These are phyloP conservation scores for Exophiala phaeomuriformis DNA, from an alignment of 2,329 filamentous ascomycete genomes.

Conservation along the genomic window DNA sequence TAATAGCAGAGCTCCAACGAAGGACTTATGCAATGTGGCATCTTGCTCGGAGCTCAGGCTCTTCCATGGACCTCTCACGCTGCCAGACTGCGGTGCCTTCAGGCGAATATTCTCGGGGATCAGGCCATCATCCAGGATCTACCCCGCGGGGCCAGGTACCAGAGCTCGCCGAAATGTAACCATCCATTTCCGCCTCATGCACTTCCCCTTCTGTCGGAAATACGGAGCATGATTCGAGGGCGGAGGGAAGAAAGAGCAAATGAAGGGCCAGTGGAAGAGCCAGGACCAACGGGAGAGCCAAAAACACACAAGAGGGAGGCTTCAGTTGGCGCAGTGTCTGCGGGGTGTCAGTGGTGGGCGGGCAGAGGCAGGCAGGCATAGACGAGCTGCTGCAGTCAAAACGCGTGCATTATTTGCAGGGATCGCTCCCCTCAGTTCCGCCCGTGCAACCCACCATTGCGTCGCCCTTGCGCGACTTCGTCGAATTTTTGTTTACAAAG, in stretches of 20 bases:
- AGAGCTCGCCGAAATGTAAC: constrained; percentile 1
- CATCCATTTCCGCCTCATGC: not conserved
- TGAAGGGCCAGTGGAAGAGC: constrained; percentile 1
- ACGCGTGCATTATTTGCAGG: too few relatives aligned
- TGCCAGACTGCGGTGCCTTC: not conserved
- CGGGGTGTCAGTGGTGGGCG: not conserved
- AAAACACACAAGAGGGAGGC: not conserved
- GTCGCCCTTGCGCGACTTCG: too few relatives aligned
- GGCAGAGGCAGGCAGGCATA: too few relatives aligned
- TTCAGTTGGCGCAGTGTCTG: not conserved
- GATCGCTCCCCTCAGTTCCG: too few relatives aligned
- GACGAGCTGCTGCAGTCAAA: too few relatives aligned
- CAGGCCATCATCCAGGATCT: not conserved
- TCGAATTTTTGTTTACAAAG: constrained; percentile 8
- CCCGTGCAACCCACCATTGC: too few relatives aligned
- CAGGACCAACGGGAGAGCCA: constrained; percentile 9
- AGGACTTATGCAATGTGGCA: too few relatives aligned
- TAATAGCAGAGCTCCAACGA: too few relatives aligned
- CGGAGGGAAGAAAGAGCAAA: not conserved
- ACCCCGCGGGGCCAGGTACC: not conserved
- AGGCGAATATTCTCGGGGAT: not conserved
- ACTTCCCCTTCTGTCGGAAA: not conserved
- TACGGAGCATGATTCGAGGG: not conserved
- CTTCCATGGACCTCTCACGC: not conserved
- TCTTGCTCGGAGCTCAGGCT: not conserved